Base-by-base conservation (phyloP, 2,329 filamentous ascomycete genomes). In the Aspergillus piperis region DNA sequence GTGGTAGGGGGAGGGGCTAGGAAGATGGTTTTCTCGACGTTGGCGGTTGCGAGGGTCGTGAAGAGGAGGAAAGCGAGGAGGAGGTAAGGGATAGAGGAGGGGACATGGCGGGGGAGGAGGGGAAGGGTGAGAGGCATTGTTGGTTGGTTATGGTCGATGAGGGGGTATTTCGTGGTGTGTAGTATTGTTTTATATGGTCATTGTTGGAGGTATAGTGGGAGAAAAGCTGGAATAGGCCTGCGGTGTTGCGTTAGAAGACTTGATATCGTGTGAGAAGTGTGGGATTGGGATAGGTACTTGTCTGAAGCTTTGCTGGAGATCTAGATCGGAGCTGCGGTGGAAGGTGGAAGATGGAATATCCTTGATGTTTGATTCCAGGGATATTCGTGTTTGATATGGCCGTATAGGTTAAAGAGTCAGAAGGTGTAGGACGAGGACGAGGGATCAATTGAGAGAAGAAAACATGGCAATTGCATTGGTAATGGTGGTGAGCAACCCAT, bases 1-100 rank as follows among this genome's bases (percentile, higher is more conserved):
- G 81, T 75, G 69, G 86, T 75, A 32, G 81, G 75, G 32, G 79
- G 72, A 10, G 93, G 92, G 21, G 86, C 92, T 38, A 89, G 81
- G 79, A 99, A 98, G 70, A 98, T 91, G 68, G 86, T 83, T 78
- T 99, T 99, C 75, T 98, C 95, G 58, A 90, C 89, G 75, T 99
- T 98, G 74, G 90, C 92, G 21, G 58, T 39, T 5, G 55, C 62
- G 30, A 66, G 50, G 49, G 57, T 32, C 19, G 62, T 32, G 21
- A 67, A 52, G 32, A 73, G 51, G 3, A 62, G 42, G 27, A 69
- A 44, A 13, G 71, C 32, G 8, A 66, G 38, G 27, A 73, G 38
- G 13, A 67, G 38, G 30, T 59, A 61, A 27, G 49, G 52, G 3
- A 62, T 39, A 32, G 68, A 48, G 21, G 70, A 38, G 11, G 65